Evolutionary conservation across 345 rosid species (phyloP).

Genomic region (Citrus inodora): DNA sequence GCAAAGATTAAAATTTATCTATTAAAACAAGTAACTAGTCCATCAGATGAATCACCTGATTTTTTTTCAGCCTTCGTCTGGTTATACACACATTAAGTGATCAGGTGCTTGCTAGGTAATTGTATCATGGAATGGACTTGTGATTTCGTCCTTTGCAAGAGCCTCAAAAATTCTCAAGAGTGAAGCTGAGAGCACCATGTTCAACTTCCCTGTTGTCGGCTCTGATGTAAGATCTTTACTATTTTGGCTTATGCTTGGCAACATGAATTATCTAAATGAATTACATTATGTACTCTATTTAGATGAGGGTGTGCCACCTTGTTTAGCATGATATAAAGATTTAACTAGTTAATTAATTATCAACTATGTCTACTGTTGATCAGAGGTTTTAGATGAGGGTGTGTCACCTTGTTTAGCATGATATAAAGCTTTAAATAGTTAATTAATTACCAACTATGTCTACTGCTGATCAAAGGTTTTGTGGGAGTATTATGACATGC

Average conservation of each 20-base stretch:
- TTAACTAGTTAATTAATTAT: not conserved
- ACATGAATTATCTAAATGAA: not conserved
- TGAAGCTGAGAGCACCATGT: conserved; percentile 48
- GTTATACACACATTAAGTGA: conserved; percentile 5
- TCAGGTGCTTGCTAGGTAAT: conserved; percentile 55
- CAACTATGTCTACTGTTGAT: no score
- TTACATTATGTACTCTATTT: not conserved
- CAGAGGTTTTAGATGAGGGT: no score
- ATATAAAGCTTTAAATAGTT: not conserved
- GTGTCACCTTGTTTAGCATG: not conserved
- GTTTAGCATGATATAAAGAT: not conserved
- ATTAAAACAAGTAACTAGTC: not conserved
- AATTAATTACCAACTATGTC: not conserved
- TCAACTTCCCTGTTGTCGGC: conserved; percentile 67
- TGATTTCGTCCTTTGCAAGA: conserved; percentile 79
- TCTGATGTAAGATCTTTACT: conserved; percentile 51
- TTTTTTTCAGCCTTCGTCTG: conserved; percentile 4
- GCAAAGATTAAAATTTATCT: conserved; percentile 45
- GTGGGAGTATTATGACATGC: no score
- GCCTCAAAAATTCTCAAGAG: conserved; percentile 72
- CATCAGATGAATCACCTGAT: not conserved
- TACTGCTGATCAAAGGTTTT: no score
- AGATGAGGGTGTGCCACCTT: not conserved
- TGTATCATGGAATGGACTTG: conserved; percentile 94
- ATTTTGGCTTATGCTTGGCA: not conserved